Evolutionary conservation across 2,329 filamentous ascomycete genomes (phyloP), one percentile per base, ranked within the genome.

Genomic region (Cercospora sp.): DNA sequence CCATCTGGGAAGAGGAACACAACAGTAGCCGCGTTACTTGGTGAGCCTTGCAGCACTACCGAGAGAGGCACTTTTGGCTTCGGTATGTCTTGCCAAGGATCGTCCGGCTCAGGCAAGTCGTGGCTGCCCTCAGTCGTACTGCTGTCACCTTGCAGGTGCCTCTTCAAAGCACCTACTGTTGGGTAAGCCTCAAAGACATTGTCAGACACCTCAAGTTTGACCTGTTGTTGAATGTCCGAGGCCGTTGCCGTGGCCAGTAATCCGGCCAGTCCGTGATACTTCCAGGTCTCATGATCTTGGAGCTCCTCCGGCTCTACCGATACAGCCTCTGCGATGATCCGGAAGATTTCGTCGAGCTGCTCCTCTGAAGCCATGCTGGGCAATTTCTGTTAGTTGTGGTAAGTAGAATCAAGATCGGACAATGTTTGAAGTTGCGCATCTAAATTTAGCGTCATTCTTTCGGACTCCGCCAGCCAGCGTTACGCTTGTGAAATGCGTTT

Each of bases 1-100:
- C 84, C 84, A 70, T 85, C 84, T 5, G 84, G 83, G 64, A 86
- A 78, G 9, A 77, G 69, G 58, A 74, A 76, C 9, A 75, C 67
- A 7, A 69, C 62, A 18, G 48, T 71, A n/a, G 31, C 57, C 2
- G 74, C 60, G 12, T 45, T 69, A 10, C 64, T 64, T 13, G 72
- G 69, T n/a, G 69, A 60, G 36, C 73, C 72, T 68, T 76, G 74
- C 3, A 76, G 64, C 2, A 74, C 64, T 7, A 75, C 64, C 3
- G 73, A 74, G 3, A 77, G 65, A 7, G 75, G 75, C 1, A 76
- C 72, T 69, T 75, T 77, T 5, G 75, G 74, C 65, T 76, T 77
- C 2, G 75, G 73, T 4, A 77, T 63, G 53, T 70, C 74, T 64
- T 75, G 69, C 75, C 75, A 76, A 7, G 75, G 74, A 68, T 77